Base-by-base conservation (phyloP, 169 alveolate genomes). In the Cryptosporidium ryanae region DNA sequence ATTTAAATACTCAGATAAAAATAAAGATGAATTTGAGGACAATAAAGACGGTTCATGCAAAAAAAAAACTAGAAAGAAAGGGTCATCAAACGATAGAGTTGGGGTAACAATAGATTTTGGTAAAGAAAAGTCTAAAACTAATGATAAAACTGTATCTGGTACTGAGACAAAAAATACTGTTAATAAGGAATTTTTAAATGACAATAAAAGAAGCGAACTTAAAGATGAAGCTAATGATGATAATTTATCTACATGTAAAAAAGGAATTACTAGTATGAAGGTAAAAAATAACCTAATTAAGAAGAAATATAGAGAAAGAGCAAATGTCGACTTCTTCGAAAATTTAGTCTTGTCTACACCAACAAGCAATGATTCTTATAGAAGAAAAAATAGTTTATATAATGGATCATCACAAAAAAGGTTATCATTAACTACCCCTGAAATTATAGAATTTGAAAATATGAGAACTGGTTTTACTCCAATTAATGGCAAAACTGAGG, bases 401-500 rank as follows among this genome's bases (percentile, higher is more conserved):
- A 52, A n/a, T n/a, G 63, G 1, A 5, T 52, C 63, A 17, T n/a
- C 21, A n/a, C 21, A 52, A 4, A 31, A 21, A 61, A 27, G 31
- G 18, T n/a, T 21, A 15, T 15, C 31, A 21, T 25, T 27, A 25
- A 21, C 15, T 50, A 52, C 67, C 43, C 76, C 63, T 46, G 87
- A 54, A 59, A 34, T 29, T 15, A 34, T 27, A 25, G 83, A 34
- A 76, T 38, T 25, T 43, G 59, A 15, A 23, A 23, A 17, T 55
- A 17, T 34, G 71, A 76, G 27, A 34, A 76, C 87, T 4, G 87
- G 87, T 0, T 31, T 76, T 5, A 76, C 87, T 17, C 87, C 87
- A 21, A 46, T 76, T 38, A 76, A 76, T 48, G 55, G 29, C 31
- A 70, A 70, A 21, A 15, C 23, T 21, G 66, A 55, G 29, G 29